A percentile compares a stretch with the other conserved stretches of the same genome.
Evolutionary conservation across 1,284 basidiomycete species (phyloP).

Genomic region (Papiliotrema nemorosa): DNA sequence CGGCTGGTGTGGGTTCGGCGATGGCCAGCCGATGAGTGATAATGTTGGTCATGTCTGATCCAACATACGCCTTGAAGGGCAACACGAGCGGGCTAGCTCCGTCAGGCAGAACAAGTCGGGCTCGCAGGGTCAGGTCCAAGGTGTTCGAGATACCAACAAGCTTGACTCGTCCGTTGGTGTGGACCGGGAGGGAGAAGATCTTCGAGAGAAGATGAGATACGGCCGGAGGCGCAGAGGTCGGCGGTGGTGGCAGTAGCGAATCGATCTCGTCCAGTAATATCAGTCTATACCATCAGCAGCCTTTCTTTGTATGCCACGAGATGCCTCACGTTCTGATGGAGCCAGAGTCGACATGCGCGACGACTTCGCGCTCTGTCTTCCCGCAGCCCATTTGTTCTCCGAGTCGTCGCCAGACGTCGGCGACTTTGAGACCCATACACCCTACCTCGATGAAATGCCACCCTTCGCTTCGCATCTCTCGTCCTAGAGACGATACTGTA

Average conservation of each 20-base stretch:
- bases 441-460: conserved; percentile 44
- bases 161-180: conserved; percentile 35
- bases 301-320: background rate
- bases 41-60: conserved; percentile 45
- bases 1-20: conserved; percentile 15
- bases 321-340: conserved; percentile 23
- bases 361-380: conserved; percentile 31
- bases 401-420: conserved; percentile 37
- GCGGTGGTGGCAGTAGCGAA: conserved; percentile 44
- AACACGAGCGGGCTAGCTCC: conserved; percentile 38
- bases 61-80: conserved; percentile 45
- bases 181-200: conserved; percentile 43
- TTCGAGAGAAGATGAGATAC: conserved; percentile 43
- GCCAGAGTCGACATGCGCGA: conserved; percentile 17
- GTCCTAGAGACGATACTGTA: conserved; percentile 38
- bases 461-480: conserved; percentile 24
- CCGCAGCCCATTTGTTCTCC: conserved; percentile 35
- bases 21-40: conserved; percentile 35
- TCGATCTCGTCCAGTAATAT: conserved; percentile 50
- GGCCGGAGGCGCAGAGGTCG: conserved; percentile 29
- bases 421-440: conserved; percentile 45
- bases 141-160: conserved; percentile 50
- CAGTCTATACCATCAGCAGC: no score
- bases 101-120: conserved; percentile 39
- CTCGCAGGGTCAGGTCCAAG: conserved; percentile 47